Evolutionary conservation across 805 yeast species (phyloP).

Genomic region (Candida railenensis): DNA sequence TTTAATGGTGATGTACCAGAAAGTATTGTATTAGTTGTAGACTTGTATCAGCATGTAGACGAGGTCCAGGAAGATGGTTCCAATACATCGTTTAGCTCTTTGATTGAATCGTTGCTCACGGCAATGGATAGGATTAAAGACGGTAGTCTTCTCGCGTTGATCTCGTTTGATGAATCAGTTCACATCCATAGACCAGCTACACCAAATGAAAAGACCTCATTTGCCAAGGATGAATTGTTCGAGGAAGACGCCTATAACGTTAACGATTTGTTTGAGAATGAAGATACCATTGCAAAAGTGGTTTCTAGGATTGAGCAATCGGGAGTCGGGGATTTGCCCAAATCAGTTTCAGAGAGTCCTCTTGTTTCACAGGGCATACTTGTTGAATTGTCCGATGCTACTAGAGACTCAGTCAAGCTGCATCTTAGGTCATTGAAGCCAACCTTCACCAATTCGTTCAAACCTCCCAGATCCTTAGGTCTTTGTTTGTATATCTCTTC

Average conservation of each 20-base stretch:
- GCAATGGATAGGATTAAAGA: conserved; percentile 15
- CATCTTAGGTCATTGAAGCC: conserved; percentile 16
- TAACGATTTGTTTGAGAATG: not conserved
- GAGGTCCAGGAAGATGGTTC: conserved; percentile 9
- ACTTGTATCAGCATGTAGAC: conserved; percentile 29
- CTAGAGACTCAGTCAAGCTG: not conserved
- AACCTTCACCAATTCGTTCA: conserved; percentile 21
- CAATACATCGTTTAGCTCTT: conserved; percentile 11
- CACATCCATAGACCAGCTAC: conserved; percentile 16
- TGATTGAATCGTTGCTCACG: conserved; percentile 12
- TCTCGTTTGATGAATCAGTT: conserved; percentile 30
- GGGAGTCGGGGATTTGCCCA: not conserved
- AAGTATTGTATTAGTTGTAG: conserved; percentile 25
- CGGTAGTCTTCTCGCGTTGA: conserved; percentile 19
- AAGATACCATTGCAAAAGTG: not conserved
- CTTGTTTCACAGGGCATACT: not conserved
- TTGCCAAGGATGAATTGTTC: conserved; percentile 7
- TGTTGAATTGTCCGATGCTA: not conserved
- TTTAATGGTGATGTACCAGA: conserved; percentile 8
- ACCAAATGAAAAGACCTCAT: not conserved
- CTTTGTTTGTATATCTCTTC: conserved; percentile 28
- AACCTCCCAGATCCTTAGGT: conserved; percentile 36
- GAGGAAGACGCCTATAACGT: conserved; percentile 2
- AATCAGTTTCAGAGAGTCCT: not conserved
- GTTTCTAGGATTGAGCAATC: not conserved